Evolutionary conservation across 495 filamentous ascomycete species (phyloP), one percentile per base, ranked within the genome.

Genomic region (Aspergillus indologenus): DNA sequence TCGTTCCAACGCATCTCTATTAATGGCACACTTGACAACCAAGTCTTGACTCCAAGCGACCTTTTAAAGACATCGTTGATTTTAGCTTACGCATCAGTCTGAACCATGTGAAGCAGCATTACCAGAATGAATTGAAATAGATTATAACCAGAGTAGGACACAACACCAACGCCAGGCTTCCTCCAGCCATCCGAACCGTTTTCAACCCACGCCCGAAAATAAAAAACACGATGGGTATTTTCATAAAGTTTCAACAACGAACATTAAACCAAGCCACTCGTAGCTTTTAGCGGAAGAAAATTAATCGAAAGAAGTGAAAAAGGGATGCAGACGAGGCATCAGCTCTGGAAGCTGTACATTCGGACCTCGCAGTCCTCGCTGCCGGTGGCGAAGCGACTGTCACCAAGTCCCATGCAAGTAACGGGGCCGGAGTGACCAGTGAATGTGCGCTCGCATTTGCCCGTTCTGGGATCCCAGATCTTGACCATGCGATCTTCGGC

Each of bases 401-500:
- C 94, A 60, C 90, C 92, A 8, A 99, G 78, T 2, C 90, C 92
- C 48, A 97, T 85, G 71, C 92, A 96, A 31, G 90, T 94, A n/a
- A 96, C 91, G 0, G 95, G 91, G 0, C 89, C 92, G 8, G 85
- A 79, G 66, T 98, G 95, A 1, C 92, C 92, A 18, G 89, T 88
- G 64, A 94, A 93, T 1, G 93, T 98, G 43, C 91, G 79, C 70
- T 96, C 90, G 69, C 92, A 96, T 60, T 87, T 90, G 4, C 95
- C 93, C 14, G 89, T 90, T 64, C 91, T 78, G 24, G 93, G 86
- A 75, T 98, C 93, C 95, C 95, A 98, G 42, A 95, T 87, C 71
- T 97, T 97, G 70, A 96, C 89, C 86, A 92, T 97, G 42, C 89
- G 85, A 73, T 99, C 94, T 71, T 97, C 87, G 34, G 90, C 88